These are phyloP conservation scores for Papiliotrema fonsecae DNA, from an alignment of 1,284 basidiomycete genomes.

Conservation along the genomic window DNA sequence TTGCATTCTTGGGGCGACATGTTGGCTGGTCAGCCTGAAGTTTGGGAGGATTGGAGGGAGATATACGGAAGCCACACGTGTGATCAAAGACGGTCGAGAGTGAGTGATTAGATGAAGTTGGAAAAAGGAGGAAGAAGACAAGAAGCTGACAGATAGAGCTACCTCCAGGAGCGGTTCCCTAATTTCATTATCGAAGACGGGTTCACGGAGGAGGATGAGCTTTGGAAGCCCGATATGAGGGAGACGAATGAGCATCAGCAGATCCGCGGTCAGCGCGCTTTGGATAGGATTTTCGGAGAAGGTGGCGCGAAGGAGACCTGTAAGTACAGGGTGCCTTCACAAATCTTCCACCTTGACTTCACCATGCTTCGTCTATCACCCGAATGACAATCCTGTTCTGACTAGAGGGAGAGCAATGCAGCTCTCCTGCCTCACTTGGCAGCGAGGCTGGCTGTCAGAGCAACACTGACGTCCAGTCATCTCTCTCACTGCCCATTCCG, in stretches of 20 bases:
- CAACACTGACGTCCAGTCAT: slow-evolving; percentile 34
- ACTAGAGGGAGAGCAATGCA: too few relatives aligned
- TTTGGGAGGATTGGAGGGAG: slow-evolving; percentile 46
- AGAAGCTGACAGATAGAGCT: slow-evolving; percentile 37
- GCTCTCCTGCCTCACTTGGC: too few relatives aligned
- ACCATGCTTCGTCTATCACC: too few relatives aligned
- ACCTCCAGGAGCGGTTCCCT: slow-evolving; percentile 59
- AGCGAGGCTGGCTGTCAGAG: too few relatives aligned
- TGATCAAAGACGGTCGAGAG: slow-evolving; percentile 49
- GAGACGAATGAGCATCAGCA: slow-evolving; percentile 60
- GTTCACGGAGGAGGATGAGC: slow-evolving; percentile 65
- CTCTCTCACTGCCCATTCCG: slow-evolving; percentile 51
- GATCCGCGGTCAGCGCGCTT: slow-evolving; percentile 55
- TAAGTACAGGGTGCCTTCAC: slow-evolving; percentile 43
- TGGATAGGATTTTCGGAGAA: slow-evolving; percentile 61
- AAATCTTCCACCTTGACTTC: too few relatives aligned
- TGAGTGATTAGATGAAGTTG: slow-evolving; percentile 28
- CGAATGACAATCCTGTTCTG: too few relatives aligned
- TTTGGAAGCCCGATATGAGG: slow-evolving; percentile 63
- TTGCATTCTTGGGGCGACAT: slow-evolving; percentile 59
- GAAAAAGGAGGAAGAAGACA: not conserved
- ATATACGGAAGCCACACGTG: slow-evolving; percentile 47
- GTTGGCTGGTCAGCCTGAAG: slow-evolving; percentile 31
- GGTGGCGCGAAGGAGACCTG: slow-evolving; percentile 51
- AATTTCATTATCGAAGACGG: slow-evolving; percentile 60